Evolutionary conservation across 768 basidiomycete species (phyloP), one percentile per base, ranked within the genome.

Genomic region (Tylopilus subfusipes): DNA sequence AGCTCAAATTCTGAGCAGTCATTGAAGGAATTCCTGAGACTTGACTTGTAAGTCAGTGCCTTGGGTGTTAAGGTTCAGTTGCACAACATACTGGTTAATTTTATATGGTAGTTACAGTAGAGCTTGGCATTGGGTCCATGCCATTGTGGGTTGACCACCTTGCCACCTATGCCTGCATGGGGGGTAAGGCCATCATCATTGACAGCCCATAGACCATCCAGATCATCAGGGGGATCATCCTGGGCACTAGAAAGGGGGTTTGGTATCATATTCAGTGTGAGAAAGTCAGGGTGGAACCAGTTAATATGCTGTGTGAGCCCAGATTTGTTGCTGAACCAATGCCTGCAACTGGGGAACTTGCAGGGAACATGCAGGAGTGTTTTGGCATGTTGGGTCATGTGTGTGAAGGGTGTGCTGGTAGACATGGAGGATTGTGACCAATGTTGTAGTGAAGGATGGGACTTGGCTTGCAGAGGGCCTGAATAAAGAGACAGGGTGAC

Each of bases 51-150:
- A n/a, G n/a, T n/a, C 30, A 31, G 10, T 13, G 12, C 7, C 30
- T 13, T 11, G 30, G 12, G 3, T 11, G 30, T 31, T 7, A 31
- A 11, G 12, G 5, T 31, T 48, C 2, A 12, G 21, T n/a, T n/a
- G n/a, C n/a, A n/a, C n/a, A 19, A 38, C n/a, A 2, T 9, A 48
- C 48, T n/a, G 2, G 24, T 38, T 34, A 48, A 14, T 38, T 19
- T 36, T 0, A 18, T 7, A 27, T 48, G 48, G 14, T 48, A 58
- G n/a, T 60, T 60, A 16, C 18, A 16, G 21, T 58, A 58, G 13
- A 56, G n/a, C 19, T 49, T 44, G 16, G 4, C 5, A 2, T 13
- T 22, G 4, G 25, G 27, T 5, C 48, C 22, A 22, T 49, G 42
- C 33, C 42, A 54, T 22, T 11, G 19, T 2, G 13, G 16, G 31